Evolutionary conservation across 2,329 filamentous ascomycete genomes (phyloP), one percentile per base, ranked within the genome.

Genomic region (Colletotrichum endophyticum): DNA sequence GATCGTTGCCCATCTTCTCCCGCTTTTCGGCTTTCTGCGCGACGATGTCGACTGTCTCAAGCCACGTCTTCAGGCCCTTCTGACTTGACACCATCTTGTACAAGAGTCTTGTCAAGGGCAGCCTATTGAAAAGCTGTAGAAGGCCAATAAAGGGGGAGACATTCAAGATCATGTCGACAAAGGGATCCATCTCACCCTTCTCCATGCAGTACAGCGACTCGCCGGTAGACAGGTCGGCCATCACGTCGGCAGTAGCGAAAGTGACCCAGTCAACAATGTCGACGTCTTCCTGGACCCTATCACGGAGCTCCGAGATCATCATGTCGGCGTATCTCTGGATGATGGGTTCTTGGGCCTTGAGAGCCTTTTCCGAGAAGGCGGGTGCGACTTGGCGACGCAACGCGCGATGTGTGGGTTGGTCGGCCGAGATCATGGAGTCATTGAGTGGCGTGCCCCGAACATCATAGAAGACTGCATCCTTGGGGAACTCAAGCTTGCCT

Each of bases 271-370:
- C 44, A 44, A 34, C 64, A n/a, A 83, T 77, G 63, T 84, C 78
- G 5, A 70, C 44, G 27, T 44, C 34, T 67, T 53, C n/a, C 25
- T 67, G 4, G 34, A n/a, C 9, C 22, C 78, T 73, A 27, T 79
- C 71, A 57, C 62, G 36, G 49, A 82, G 57, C 12, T 68, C 61
- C 8, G 76, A 19, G 53, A 81, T 73, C n/a, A 84, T 70, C 25
- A 79, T 66, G 32, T 83, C 75, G 19, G 82, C 76, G 61, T 83
- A 81, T 6, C 67, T 64, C 19, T 36, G 36, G 27, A 84, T 81
- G 25, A 82, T 75, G 2, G 79, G 78, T 66, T 83, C 80, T 32
- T 84, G 82, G 3, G 80, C 79, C 34, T 78, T 77, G 80, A 85
- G 76, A 71, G 81, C 66, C 74, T 78, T 70, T 25, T 81, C 76